Evolutionary conservation across 768 basidiomycete species (phyloP), one percentile per base, ranked within the genome.

Genomic region (Hericium rajendrae): DNA sequence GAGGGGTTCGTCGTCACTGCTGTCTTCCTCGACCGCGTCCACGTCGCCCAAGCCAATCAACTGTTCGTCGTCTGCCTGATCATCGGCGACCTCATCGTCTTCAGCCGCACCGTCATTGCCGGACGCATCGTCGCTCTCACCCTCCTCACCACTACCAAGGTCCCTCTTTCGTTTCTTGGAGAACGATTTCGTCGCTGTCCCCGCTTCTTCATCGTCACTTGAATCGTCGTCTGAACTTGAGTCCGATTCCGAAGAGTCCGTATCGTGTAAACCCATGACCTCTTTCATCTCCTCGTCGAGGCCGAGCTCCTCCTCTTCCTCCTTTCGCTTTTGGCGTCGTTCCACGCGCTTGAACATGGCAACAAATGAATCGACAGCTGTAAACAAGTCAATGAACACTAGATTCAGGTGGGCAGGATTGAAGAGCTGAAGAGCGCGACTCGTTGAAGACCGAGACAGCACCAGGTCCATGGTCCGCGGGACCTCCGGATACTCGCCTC

Each of bases 261-360:
- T 86, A 62, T 89, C 84, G 43, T 88, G 76, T 60, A 90, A 66
- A 24, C 86, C 88, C 12, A 88, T 70, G 38, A 82, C 66, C 51
- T 80, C 81, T 65, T 78, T 86, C 73, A 75, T 73, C n/a, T 83
- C 84, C 38, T 77, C 79, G 57, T 86, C 81, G 5, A 86, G 62
- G 0, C 81, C 84, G 38, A 85, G 75, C 53, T 81, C 78, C 67
- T 85, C 83, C 59, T 86, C 85, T 61, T 83, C 74, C 64, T 84
- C 75, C 58, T 74, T 77, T 63, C 78, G 83, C 64, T 75, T 76
- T 24, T 76, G 78, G 49, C 83, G 78, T 67, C 83, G 89, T 62
- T 83, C 83, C 6, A 88, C 76, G 58, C 89, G 81, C 71, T 91
- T 91, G 76, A 88, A 89, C 88, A 91, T 91, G 51, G 6, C 26